phyloP scores from a whole-genome alignment of 768 basidiomycete genomes.

The Lanmaoa rubissima region DNA sequence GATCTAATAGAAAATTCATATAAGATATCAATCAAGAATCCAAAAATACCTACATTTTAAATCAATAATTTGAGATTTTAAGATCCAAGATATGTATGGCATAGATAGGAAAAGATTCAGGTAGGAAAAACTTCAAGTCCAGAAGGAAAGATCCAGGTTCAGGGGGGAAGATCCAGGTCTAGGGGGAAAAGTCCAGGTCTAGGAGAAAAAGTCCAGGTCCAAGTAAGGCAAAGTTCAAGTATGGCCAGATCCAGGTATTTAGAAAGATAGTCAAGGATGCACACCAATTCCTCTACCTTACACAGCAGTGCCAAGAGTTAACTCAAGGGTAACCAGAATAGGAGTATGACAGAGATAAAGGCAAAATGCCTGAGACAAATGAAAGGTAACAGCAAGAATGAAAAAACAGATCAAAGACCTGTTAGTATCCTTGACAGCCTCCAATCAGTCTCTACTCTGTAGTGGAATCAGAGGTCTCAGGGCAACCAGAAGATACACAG shows the following conservation, averaged over 20 bases:
- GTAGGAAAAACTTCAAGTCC: neutral
- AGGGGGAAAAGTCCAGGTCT: neutral
- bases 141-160: neutral
- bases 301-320: neutral
- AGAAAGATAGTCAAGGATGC: neutral
- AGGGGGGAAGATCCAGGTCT: neutral
- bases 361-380: neutral
- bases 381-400: neutral
- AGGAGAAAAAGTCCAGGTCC: no score
- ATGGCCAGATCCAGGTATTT: neutral
- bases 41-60: neutral
- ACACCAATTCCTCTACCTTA: neutral
- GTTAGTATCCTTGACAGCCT: neutral
- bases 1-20: neutral
- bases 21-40: fast-evolving
- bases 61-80: neutral
- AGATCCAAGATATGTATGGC: no score
- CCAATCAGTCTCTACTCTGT: no score
- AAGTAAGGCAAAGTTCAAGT: no score
- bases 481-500: no score
- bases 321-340: no score
- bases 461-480: no score
- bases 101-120: no score
- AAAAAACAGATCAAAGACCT: neutral
- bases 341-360: conserved; percentile 3